phyloP scores from a whole-genome alignment of 129 eudicot genomes.

The carrot (Daucus carota) region DH1_v3.0 NC_030384.2:47918001-47918500 shows the following conservation, averaged over 20 bases:
- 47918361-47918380: not conserved
- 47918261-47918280: not conserved
- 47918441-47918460: not conserved
- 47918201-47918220: constrained; percentile 11
- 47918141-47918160: constrained; percentile 20
- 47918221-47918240: constrained; percentile 24
- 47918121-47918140: constrained; percentile 33
- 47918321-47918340: not conserved
- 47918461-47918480: not conserved
- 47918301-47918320: not conserved
- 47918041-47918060: constrained; percentile 67
- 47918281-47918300: not conserved
- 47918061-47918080: constrained; percentile 82
- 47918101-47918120: constrained; percentile 43
- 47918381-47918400: not conserved
- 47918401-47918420: not conserved
- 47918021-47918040: constrained; percentile 61
- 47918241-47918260: constrained; percentile 9
- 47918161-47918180: constrained; percentile 16
- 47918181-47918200: constrained; percentile 29
- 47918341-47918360: not conserved
- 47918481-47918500: not conserved
- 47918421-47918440: not conserved
- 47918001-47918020: constrained; percentile 59
- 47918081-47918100: constrained; percentile 39